phyloP scores from a whole-genome alignment of 2,329 filamentous ascomycete species.

The Hirsutella rhossiliensis region DNA sequence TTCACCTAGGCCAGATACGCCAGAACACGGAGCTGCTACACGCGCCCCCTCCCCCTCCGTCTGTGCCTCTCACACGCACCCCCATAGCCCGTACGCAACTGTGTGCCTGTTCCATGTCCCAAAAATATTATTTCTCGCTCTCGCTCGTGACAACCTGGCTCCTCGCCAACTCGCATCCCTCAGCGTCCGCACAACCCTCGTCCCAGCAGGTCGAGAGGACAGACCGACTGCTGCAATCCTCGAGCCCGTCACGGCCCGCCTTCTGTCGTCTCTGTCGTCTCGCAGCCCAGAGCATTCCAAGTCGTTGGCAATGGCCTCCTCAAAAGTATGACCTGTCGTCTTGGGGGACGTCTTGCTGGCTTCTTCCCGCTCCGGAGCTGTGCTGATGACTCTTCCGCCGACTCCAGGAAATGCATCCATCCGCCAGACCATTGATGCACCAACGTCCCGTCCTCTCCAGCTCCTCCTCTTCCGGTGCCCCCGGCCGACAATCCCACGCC shows the following conservation, averaged over 20 bases:
- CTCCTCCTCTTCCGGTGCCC: conserved; percentile 45
- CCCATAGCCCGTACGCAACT: conserved; percentile 6
- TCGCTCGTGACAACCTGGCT: conserved; percentile 9
- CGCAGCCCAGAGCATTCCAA: conserved; percentile 20
- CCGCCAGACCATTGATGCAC: conserved; percentile 55
- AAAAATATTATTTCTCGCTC: conserved; percentile 29
- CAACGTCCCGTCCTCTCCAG: conserved; percentile 48
- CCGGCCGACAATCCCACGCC: conserved; percentile 49
- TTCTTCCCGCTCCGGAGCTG: conserved; percentile 18
- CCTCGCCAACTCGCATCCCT: conserved; percentile 4
- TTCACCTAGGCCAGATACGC: conserved; percentile 14
- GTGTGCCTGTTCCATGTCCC: conserved; percentile 11
- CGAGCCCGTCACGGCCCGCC: conserved; percentile 18
- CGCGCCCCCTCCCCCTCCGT: conserved; percentile 12
- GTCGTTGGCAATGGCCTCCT: conserved; percentile 45
- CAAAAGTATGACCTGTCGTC: conserved; percentile 37
- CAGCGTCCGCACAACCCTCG: conserved; percentile 1
- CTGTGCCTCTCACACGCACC: conserved; percentile 6
- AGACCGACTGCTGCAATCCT: conserved; percentile 9
- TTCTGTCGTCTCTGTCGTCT: conserved; percentile 14
- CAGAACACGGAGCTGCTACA: conserved; percentile 11
- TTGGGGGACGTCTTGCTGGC: conserved; percentile 12
- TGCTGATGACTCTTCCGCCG: conserved; percentile 17
- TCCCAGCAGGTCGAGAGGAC: neutral
- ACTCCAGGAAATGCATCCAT: conserved; percentile 49